A percentile compares a stretch with the other conserved stretches of the same genome.
Conservation (phyloP, 345 rosid species). For the Garcia nutans region DNA sequence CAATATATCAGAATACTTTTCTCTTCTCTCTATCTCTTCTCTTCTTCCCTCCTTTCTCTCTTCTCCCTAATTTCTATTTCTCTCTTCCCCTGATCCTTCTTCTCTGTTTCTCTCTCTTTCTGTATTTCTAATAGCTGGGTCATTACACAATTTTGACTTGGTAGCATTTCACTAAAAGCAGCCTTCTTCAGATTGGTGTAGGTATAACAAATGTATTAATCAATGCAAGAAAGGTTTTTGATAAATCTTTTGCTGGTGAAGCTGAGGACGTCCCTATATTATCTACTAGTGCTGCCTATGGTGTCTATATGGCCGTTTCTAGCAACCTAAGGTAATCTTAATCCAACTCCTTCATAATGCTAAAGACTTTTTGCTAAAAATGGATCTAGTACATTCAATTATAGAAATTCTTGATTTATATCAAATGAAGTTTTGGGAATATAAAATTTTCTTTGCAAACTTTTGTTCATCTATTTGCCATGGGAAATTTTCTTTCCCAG, state of each 20-base stretch:
- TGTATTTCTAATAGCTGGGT: too few relatives aligned
- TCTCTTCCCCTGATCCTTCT: too few relatives aligned
- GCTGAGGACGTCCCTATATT: constrained; percentile 78
- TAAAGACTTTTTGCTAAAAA: neutral
- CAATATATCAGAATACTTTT: too few relatives aligned
- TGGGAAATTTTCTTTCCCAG: neutral
- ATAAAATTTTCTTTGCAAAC: neutral
- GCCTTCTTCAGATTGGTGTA: constrained; percentile 66
- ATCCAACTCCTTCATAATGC: neutral
- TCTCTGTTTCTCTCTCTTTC: too few relatives aligned
- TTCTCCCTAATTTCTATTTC: too few relatives aligned
- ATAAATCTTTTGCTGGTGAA: constrained; percentile 58
- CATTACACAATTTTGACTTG: too few relatives aligned
- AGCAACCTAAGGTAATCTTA: constrained; percentile 79
- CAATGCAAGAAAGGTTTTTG: constrained; percentile 73
- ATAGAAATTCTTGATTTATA: neutral
- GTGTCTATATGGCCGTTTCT: constrained; percentile 94
- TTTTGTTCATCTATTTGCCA: neutral
- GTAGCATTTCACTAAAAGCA: neutral
- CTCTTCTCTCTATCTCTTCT: too few relatives aligned
- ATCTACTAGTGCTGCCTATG: constrained; percentile 89
- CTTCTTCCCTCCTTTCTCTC: too few relatives aligned
- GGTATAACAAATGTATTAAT: constrained; percentile 75
- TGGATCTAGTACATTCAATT: neutral
- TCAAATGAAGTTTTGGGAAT: neutral